Conservation (phyloP, 1,284 basidiomycete species). For the Pisolithus thermaeus region DNA sequence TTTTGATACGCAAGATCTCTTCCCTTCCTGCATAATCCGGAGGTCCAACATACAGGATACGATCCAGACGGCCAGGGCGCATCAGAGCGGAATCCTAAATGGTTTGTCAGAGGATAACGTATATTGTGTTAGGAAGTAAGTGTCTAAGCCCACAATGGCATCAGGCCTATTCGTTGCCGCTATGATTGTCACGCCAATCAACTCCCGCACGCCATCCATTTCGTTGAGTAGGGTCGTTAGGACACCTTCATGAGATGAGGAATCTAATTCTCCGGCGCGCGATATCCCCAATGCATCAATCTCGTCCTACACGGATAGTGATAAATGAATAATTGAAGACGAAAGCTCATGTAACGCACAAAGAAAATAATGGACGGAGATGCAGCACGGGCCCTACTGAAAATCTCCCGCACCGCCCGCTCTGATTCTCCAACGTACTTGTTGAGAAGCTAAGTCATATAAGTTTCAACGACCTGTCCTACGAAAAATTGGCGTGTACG, state of each 20-base stretch:
- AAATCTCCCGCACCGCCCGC: conserved; percentile 89
- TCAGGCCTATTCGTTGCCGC: conserved; percentile 97
- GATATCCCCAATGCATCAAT: conserved; percentile 91
- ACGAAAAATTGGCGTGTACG: conserved; percentile 4
- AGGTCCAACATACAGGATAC: conserved; percentile 91
- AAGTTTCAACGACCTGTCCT: conserved; percentile 2
- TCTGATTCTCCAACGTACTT: conserved; percentile 99
- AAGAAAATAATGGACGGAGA: conserved; percentile 97
- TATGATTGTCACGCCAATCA: conserved; percentile 88
- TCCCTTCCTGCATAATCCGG: conserved; percentile 76
- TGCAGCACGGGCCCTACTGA: conserved; percentile 90
- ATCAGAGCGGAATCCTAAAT: conserved; percentile 87
- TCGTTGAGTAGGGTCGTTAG: conserved; percentile 93
- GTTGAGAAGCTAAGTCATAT: conserved; percentile 67
- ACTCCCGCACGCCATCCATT: conserved; percentile 97
- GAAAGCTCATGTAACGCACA: conserved; percentile 42
- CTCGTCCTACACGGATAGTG: conserved; percentile 67
- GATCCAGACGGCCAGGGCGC: conserved; percentile 93
- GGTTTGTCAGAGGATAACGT: conserved; percentile 1
- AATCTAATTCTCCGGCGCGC: conserved; percentile 57
- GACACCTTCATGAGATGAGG: conserved; percentile 75
- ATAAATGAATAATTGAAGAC: not conserved
- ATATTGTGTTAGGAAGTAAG: not conserved
- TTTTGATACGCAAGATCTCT: conserved; percentile 82
- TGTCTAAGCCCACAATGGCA: conserved; percentile 60